Base-by-base conservation (phyloP, 1,284 basidiomycete genomes). In the Sporisorium sorghi region DNA sequence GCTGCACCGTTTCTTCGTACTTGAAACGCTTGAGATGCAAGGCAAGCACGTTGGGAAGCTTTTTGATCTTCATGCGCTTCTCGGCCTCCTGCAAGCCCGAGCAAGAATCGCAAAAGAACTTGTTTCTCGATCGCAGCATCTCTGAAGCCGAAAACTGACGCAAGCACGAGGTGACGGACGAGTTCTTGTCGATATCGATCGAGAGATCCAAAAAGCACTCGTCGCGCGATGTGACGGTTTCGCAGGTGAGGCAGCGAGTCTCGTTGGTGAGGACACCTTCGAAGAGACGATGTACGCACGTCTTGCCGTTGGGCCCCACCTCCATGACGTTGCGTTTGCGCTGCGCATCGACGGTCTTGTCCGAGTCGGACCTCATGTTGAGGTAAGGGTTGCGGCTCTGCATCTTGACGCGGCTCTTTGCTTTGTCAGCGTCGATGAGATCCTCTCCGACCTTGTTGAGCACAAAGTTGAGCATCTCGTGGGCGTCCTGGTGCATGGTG, bases 31-130 rank as follows among this genome's bases (percentile, higher is more conserved):
- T 99, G 57, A 99, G 87, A 85, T 99, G 96, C 40, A 99, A 87
- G 14, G 95, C 94, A 26, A 99, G 90, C 40, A 99, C 88, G 84
- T 97, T 94, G 7, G 96, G 94, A 5, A 97, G 88, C 77, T 91
- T 91, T 87, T 97, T 97, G 85, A 99, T 94, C 86, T 97, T 97
- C 94, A 98, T 98, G 75, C 95, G 88, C 87, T 97, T 96, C 87
- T 99, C 96, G 0, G 97, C 96, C 85, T 99, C 97, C 85, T 98
- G 95, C 24, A 98, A 86, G 54, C 94, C 93, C 79, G 94, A 95
- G 86, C 96, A 99, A 17, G 91, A 90, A 85, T 99, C 97, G 85
- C 96, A 99, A 85, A 94, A 97, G 85, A 98, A 99, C 86, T 98
- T 99, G 88, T 99, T 98, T 84, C 90, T 92, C 82, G 95, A 93